These are phyloP conservation scores for Fragilaria crotonensis DNA, from an alignment of 108 stramenopile species.

Conservation along the genomic window DNA sequence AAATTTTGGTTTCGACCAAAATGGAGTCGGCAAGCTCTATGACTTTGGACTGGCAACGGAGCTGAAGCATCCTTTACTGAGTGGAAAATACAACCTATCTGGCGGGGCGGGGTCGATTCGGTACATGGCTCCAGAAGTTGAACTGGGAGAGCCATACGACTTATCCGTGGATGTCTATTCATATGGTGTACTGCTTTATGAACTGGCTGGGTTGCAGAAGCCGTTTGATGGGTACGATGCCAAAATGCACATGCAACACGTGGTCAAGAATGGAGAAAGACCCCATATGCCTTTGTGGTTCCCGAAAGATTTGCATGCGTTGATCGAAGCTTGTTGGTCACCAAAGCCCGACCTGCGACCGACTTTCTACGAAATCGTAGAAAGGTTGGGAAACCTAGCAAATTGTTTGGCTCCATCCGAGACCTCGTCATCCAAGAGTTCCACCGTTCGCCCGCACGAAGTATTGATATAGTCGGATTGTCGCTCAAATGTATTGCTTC, in stretches of 20 bases:
- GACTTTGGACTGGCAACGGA: too few species aligned
- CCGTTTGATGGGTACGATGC: slow-evolving; percentile 44
- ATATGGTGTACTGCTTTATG: slow-evolving; percentile 59
- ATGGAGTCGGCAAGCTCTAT: too few species aligned
- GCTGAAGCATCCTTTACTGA: too few species aligned
- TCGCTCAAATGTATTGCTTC: too few species aligned
- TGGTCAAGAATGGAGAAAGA: slow-evolving; percentile 45
- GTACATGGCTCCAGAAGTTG: slow-evolving; percentile 51
- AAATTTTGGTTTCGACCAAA: slow-evolving; percentile 25
- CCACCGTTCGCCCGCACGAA: too few species aligned
- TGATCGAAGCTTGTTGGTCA: slow-evolving; percentile 51
- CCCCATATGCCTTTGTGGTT: slow-evolving; percentile 49
- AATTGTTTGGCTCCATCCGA: too few species aligned
- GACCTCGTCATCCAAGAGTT: too few species aligned
- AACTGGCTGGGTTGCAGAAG: slow-evolving; percentile 45
- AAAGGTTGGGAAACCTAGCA: too few species aligned
- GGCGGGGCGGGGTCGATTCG: slow-evolving; percentile 49
- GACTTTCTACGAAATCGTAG: slow-evolving; percentile 30
- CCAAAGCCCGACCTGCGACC: slow-evolving; percentile 36
- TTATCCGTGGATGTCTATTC: slow-evolving; percentile 59
- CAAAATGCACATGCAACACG: slow-evolving; percentile 34
- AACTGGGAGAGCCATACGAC: slow-evolving; percentile 38
- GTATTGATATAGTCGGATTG: too few species aligned
- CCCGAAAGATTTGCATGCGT: slow-evolving; percentile 29
- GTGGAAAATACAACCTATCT: too few species aligned